phyloP scores from a whole-genome alignment of 148 eudicot genomes.

The Chenopodium suecicum region DNA sequence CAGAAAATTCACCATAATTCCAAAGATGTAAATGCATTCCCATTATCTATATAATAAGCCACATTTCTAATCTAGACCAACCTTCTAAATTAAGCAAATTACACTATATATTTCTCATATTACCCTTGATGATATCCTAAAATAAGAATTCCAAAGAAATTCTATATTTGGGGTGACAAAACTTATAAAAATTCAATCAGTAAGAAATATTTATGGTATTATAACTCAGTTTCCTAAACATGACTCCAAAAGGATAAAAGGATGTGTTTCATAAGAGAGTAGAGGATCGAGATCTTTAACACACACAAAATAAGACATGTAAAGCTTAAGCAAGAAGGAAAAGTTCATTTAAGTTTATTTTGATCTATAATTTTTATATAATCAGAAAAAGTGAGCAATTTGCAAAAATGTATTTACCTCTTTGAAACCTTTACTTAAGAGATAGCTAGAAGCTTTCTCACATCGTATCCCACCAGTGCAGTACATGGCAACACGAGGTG shows the following conservation, averaged over 20 bases:
- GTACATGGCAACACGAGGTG: conserved; percentile 92
- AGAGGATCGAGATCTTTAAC: no score
- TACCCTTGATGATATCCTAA: background rate
- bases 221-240: background rate
- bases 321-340: background rate
- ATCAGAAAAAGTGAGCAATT: background rate
- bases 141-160: background rate
- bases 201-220: background rate
- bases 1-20: background rate
- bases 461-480: conserved; percentile 98
- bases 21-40: no score
- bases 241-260: background rate
- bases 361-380: background rate
- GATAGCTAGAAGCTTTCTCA: conserved; percentile 95
- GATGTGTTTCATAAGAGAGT: background rate
- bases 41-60: background rate
- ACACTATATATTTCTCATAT: no score
- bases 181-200: background rate
- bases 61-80: background rate
- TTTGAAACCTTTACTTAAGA: conserved; percentile 83
- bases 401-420: conserved; percentile 47
- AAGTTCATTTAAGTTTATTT: background rate
- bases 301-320: background rate
- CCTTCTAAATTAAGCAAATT: no score
- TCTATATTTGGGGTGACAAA: background rate